phyloP scores from a whole-genome alignment of 768 basidiomycete species.

The Podaxis sp. region DNA sequence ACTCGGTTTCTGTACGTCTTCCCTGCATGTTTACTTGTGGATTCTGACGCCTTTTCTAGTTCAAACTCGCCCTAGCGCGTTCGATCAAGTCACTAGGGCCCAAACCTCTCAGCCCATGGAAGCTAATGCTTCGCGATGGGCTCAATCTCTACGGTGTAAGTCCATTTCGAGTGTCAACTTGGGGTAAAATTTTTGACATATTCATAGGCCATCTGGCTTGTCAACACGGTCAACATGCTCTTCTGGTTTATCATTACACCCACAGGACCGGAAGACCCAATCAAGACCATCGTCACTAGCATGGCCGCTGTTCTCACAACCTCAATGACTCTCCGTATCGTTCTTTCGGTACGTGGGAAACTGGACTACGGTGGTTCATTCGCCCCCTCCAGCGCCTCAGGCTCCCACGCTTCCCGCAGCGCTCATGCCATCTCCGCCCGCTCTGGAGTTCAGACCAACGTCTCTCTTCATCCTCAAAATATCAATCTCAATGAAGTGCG shows the following conservation, averaged over 20 bases:
- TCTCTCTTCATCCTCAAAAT: constrained; percentile 25
- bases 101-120: constrained; percentile 69
- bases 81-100: constrained; percentile 55
- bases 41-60: constrained; percentile 29
- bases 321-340: constrained; percentile 85
- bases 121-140: constrained; percentile 87
- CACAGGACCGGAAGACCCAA: constrained; percentile 56
- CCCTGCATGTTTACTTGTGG: neutral
- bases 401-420: constrained; percentile 38
- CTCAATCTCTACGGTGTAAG: constrained; percentile 79
- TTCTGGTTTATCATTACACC: constrained; percentile 87
- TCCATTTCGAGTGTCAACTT: constrained; percentile 11
- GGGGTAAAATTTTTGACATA: constrained; percentile 7
- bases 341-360: constrained; percentile 77
- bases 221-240: constrained; percentile 80
- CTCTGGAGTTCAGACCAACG: constrained; percentile 39
- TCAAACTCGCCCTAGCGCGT: constrained; percentile 58
- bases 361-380: constrained; percentile 73
- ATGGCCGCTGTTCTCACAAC: constrained; percentile 87
- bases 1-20: constrained; percentile 59
- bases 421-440: constrained; percentile 51
- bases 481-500: constrained; percentile 57
- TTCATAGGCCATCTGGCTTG: constrained; percentile 62
- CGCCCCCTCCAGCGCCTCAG: constrained; percentile 46
- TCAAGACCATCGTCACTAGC: constrained; percentile 76